Base-by-base conservation (phyloP, 257 asterid species). In the Solanum stenotomum region DNA sequence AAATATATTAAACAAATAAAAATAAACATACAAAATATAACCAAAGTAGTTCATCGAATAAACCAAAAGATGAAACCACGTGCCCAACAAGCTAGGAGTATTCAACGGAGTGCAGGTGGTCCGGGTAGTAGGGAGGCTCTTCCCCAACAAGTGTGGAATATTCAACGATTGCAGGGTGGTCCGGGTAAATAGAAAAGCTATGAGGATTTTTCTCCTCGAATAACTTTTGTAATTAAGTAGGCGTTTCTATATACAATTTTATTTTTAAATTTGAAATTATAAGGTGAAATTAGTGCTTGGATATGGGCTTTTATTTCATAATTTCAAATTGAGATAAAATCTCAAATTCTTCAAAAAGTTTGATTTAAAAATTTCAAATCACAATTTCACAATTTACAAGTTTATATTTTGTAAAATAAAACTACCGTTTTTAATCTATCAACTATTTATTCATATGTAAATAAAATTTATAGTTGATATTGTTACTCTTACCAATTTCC, bases 161-260 rank as follows among this genome's bases (percentile, higher is more conserved):
- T 56, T 56, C 67, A 56, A 20, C n/a, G 67, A 56, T 0, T 20
- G 25, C 10, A 3, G 25, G 11, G 67, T 20, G 25, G 11, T 56
- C 67, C n/a, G 67, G 11, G 2, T 18, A 56, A 56, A 56, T 56
- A 56, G 67, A 56, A 56, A 14, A 49, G 63, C n/a, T 16, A 25
- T 46, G 56, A 13, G 6, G 18, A 46, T 7, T 52, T 52, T 52
- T 52, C 63, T 52, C 10, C 23, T 52, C n/a, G 8, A 52, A 6
- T 52, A 16, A 52, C 10, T 16, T 3, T 16, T 6, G 63, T 52
- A 52, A 16, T 16, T 6, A 52, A 52, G 23, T 2, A 27, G 10
- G 22, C 4, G 5, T 63, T 63, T 10, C 0, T 3, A 63, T 11
- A n/a, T n/a, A 1, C 0, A 7, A n/a, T n/a, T 63, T 63, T 0